Evolutionary conservation across 2,329 filamentous ascomycete species (phyloP).

Genomic region (Aspergillus puulaauensis): DNA sequence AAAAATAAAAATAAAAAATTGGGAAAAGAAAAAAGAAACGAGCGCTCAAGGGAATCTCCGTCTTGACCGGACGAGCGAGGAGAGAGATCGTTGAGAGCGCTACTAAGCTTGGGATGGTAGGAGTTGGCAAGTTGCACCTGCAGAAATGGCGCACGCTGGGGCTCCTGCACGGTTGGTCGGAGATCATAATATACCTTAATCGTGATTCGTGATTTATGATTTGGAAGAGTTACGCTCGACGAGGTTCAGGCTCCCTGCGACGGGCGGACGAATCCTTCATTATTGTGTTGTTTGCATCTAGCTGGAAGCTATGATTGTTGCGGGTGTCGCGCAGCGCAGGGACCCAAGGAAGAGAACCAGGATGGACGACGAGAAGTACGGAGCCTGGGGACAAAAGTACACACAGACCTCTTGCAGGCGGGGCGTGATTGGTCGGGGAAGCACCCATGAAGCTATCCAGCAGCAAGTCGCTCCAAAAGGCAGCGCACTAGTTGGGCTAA

Average conservation of each 20-base stretch:
- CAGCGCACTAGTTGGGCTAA: constrained; percentile 17
- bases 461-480: constrained; percentile 37
- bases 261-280: no score
- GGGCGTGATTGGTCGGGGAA: constrained; percentile 34
- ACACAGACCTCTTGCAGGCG: constrained; percentile 13
- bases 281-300: not conserved
- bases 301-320: not conserved
- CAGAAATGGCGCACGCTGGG: constrained; percentile 22
- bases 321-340: not conserved
- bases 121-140: constrained; percentile 18
- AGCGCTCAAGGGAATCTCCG: not conserved
- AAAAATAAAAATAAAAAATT: not conserved
- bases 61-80: not conserved
- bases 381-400: constrained; percentile 31
- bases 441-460: constrained; percentile 28
- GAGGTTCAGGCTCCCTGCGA: no score
- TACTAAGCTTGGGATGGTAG: constrained; percentile 9
- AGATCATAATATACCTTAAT: constrained; percentile 5
- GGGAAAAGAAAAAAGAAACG: not conserved
- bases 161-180: constrained; percentile 2
- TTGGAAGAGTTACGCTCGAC: no score
- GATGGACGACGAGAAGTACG: not conserved
- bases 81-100: not conserved
- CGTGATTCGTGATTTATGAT: not conserved
- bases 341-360: not conserved